Percentiles rank a stretch among this genome's conserved stretches.
phyloP scores from a whole-genome alignment of 768 basidiomycete species.

The Auricularia auricula-judae region DNA sequence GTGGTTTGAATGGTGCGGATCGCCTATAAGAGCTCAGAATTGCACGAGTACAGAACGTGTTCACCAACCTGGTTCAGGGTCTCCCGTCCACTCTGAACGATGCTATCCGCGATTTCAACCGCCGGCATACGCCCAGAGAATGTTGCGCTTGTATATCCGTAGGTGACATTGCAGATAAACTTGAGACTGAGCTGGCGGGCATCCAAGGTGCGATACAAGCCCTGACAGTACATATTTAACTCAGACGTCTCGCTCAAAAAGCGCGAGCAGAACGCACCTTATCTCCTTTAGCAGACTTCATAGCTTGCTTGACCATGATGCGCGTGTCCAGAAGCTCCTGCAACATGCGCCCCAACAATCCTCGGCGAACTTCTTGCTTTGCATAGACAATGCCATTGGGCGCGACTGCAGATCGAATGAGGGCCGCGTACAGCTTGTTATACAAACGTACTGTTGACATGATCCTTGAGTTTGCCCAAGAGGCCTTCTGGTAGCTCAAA shows the following conservation, averaged over 20 bases:
- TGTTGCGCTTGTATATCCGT: slow-evolving; percentile 91
- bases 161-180: slow-evolving; percentile 89
- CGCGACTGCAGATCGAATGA: slow-evolving; percentile 44
- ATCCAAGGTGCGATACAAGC: slow-evolving; percentile 64
- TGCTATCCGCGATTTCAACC: slow-evolving; percentile 95
- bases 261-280: slow-evolving; percentile 37
- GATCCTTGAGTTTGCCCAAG: slow-evolving; percentile 56
- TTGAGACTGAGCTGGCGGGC: slow-evolving; percentile 90
- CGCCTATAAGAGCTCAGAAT: slow-evolving; percentile 39
- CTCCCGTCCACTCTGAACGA: slow-evolving; percentile 93
- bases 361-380: slow-evolving; percentile 72
- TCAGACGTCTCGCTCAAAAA: too few relatives aligned
- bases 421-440: too few relatives aligned
- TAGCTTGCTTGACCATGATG: slow-evolving; percentile 96
- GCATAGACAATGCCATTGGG: slow-evolving; percentile 95
- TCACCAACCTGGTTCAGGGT: slow-evolving; percentile 76
- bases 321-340: slow-evolving; percentile 86
- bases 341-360: slow-evolving; percentile 84
- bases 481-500: slow-evolving; percentile 56
- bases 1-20: slow-evolving; percentile 67
- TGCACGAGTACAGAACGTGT: background rate
- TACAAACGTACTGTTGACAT: slow-evolving; percentile 51
- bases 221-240: slow-evolving; percentile 29
- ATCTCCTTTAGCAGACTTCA: slow-evolving; percentile 70
- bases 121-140: slow-evolving; percentile 97